A percentile compares a stretch with the other conserved stretches of the same genome.
Evolutionary conservation across 352 stramenopile genomes (phyloP).

Genomic region (Pythium brachiatum): DNA sequence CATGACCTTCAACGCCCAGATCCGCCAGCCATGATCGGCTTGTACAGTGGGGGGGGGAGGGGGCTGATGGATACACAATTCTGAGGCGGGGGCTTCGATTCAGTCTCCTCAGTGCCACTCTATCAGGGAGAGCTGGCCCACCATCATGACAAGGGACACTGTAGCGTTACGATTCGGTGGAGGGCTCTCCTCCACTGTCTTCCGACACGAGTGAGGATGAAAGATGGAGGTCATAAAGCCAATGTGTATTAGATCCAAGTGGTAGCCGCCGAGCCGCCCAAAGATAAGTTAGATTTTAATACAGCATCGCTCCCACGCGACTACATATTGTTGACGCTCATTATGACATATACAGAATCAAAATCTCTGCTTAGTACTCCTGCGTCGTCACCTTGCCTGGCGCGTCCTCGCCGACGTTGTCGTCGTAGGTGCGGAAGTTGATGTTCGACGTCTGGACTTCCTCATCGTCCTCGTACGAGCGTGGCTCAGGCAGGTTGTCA

Average conservation of each 20-base stretch:
- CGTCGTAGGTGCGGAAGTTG: conserved; percentile 30
- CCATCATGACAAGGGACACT: too few relatives aligned
- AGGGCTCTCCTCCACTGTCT: too few relatives aligned
- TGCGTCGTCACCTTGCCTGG: conserved; percentile 14
- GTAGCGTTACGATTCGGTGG: too few relatives aligned
- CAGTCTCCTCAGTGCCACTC: too few relatives aligned
- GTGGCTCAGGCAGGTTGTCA: conserved; percentile 19
- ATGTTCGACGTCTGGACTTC: conserved; percentile 31
- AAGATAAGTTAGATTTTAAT: background rate
- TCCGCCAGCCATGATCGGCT: background rate
- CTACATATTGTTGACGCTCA: background rate
- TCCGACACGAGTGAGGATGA: too few relatives aligned
- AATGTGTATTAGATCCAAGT: background rate
- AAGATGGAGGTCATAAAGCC: background rate
- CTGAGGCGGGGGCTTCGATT: too few relatives aligned
- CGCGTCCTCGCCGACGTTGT: conserved; percentile 9
- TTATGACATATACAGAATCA: background rate
- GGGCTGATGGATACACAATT: too few relatives aligned
- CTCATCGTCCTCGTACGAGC: conserved; percentile 26
- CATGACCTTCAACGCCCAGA: conserved; percentile 9
- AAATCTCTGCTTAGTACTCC: conserved; percentile 10
- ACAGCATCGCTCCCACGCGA: conserved; percentile 4
- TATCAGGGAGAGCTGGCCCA: too few relatives aligned
- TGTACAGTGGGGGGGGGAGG: too few relatives aligned
- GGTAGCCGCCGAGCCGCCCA: background rate